Evolutionary conservation across 208 protist genomes (phyloP).

Genomic region (Trypanosoma conorhini): DNA sequence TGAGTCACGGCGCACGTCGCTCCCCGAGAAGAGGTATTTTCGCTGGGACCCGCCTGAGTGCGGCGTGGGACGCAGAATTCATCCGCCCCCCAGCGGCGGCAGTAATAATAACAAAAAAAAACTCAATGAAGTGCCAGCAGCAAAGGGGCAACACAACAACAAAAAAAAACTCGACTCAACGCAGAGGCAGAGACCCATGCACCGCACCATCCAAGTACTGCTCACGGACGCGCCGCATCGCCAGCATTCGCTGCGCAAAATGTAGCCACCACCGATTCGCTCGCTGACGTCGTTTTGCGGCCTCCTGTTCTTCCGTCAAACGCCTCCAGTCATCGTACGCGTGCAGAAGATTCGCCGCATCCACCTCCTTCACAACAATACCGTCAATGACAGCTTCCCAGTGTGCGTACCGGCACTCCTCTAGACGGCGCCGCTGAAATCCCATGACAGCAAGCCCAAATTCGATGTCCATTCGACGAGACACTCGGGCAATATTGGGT

Average conservation of each 20-base stretch:
- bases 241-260: constrained; percentile 69
- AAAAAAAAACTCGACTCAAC: constrained; percentile 16
- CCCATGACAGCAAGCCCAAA: constrained; percentile 78
- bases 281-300: constrained; percentile 64
- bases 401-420: constrained; percentile 64
- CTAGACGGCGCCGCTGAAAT: constrained; percentile 63
- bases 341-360: constrained; percentile 46
- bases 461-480: constrained; percentile 78
- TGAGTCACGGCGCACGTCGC: neutral
- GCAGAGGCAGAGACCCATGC: constrained; percentile 42
- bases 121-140: neutral
- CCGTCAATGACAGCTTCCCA: constrained; percentile 84
- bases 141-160: constrained; percentile 6
- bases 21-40: neutral
- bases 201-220: constrained; percentile 70
- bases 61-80: neutral
- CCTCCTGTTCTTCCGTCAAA: constrained; percentile 81
- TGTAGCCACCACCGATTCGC: constrained; percentile 87
- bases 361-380: constrained; percentile 71
- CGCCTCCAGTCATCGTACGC: constrained; percentile 89
- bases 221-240: constrained; percentile 70
- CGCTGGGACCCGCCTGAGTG: neutral
- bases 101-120: neutral
- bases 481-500: constrained; percentile 79
- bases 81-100: neutral